These are phyloP conservation scores for Cardamine resedifolia DNA, from an alignment of 345 rosid species.

Conservation along the genomic window DNA sequence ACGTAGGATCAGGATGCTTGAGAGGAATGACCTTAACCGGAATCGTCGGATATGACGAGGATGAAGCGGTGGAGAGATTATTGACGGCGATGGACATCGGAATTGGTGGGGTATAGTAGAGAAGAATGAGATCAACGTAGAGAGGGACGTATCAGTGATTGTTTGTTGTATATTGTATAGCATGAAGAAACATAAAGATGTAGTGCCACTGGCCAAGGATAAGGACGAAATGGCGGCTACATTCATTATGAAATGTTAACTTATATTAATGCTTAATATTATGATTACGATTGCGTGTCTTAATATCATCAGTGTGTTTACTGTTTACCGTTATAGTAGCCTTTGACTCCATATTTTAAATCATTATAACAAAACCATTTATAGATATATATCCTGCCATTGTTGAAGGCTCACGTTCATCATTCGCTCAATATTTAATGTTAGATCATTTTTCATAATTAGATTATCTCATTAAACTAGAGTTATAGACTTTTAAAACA, in stretches of 20 bases:
- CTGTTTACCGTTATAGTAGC: background rate
- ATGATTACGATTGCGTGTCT: conserved; percentile 7
- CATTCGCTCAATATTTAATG: background rate
- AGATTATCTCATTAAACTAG: background rate
- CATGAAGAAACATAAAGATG: conserved; percentile 22
- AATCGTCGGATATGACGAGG: conserved; percentile 31
- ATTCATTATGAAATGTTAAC: conserved; percentile 6
- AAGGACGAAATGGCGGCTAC: conserved; percentile 19
- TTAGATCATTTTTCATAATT: background rate
- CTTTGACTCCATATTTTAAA: conserved; percentile 16
- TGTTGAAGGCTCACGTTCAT: background rate
- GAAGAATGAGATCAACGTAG: background rate
- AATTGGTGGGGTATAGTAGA: background rate
- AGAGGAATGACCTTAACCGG: conserved; percentile 68
- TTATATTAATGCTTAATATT: background rate
- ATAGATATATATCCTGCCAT: background rate
- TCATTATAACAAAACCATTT: background rate
- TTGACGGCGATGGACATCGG: conserved; percentile 22
- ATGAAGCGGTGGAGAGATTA: conserved; percentile 37
- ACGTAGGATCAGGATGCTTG: conserved; percentile 53
- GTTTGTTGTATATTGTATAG: conserved; percentile 12
- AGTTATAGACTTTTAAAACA: background rate
- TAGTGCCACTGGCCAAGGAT: background rate
- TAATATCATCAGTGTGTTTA: background rate
- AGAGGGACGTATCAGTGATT: conserved; percentile 26